Conservation (phyloP, 306 rosid genomes). For the Myrica gale region DNA sequence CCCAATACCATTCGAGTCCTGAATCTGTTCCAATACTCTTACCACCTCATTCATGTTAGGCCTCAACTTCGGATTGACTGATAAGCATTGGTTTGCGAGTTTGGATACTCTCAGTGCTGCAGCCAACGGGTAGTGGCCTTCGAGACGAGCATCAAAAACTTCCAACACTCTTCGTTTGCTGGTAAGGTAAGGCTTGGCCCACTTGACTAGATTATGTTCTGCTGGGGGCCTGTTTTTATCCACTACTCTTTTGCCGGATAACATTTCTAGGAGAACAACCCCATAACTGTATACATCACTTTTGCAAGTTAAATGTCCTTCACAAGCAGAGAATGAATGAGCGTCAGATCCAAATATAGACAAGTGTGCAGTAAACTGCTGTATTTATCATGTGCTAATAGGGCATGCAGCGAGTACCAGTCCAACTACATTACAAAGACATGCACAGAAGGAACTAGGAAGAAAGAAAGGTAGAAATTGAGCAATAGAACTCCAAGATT, state of each 20-base stretch:
- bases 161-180: conserved; percentile 71
- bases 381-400: not conserved
- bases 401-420: not conserved
- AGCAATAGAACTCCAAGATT: too few species aligned
- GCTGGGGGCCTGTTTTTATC: conserved; percentile 78
- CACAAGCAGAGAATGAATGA: conserved; percentile 25
- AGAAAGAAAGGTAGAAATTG: not conserved
- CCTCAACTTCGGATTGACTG: conserved; percentile 66
- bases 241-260: conserved; percentile 76
- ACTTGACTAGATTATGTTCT: conserved; percentile 76
- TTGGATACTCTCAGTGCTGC: conserved; percentile 63
- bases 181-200: conserved; percentile 88
- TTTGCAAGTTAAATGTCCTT: conserved; percentile 86
- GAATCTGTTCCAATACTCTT: conserved; percentile 64
- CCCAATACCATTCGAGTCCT: conserved; percentile 32
- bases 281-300: conserved; percentile 95
- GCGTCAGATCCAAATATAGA: conserved; percentile 26
- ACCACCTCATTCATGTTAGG: conserved; percentile 83
- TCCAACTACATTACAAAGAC: not conserved
- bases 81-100: conserved; percentile 66
- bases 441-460: not conserved
- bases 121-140: conserved; percentile 65
- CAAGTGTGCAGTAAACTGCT: conserved; percentile 5
- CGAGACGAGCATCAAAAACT: conserved; percentile 75
- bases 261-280: conserved; percentile 83